Evolutionary conservation across 495 filamentous ascomycete genomes (phyloP), one percentile per base, ranked within the genome.

Genomic region (Penicillium turbatum): DNA sequence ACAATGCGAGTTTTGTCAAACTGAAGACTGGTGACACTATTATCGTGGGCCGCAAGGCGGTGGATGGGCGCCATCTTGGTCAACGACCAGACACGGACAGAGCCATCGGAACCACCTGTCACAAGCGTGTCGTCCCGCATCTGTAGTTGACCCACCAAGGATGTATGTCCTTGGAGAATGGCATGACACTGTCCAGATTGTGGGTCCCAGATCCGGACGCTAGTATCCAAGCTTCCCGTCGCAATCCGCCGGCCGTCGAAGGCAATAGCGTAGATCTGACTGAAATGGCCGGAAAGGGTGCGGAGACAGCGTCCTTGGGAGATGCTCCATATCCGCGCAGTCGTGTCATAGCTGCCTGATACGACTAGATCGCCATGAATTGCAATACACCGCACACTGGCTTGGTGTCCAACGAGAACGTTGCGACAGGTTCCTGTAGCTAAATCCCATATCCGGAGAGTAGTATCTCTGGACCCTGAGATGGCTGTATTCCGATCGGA

Each of bases 211-310:
- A 98, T 92, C 57, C 93, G 79, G 26, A 98, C 95, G 65, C 90
- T 96, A 1, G 93, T 98, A 69, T 98, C 93, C 54, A 98, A 76
- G 67, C 92, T 97, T 24, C 93, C 93, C 1, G 93, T 98, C n/a
- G 92, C 92, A 42, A 98, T 92, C 47, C 90, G 80, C 43, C 81
- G 79, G 16, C 93, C 93, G 65, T 98, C 93, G 68, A 96, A 98
- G 0, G 93, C 92, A 63, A 98, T 95, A 10, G 93, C 95, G 63
- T 98, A 98, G 49, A 98, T 98, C 62, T 98, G 93, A 67, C 93
- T 97, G 72, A 96, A 97, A 72, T 98, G 93, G 0, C 93, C 93
- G n/a, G 82, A 84, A 21, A 98, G 76, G 5, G 90, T 96, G 31
- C 92, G 82, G 29, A 97, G 72, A 66, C 92, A 97, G 56, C 88